Evolutionary conservation across 1,284 basidiomycete genomes (phyloP).

Genomic region (Phaffia rhodozyma): DNA sequence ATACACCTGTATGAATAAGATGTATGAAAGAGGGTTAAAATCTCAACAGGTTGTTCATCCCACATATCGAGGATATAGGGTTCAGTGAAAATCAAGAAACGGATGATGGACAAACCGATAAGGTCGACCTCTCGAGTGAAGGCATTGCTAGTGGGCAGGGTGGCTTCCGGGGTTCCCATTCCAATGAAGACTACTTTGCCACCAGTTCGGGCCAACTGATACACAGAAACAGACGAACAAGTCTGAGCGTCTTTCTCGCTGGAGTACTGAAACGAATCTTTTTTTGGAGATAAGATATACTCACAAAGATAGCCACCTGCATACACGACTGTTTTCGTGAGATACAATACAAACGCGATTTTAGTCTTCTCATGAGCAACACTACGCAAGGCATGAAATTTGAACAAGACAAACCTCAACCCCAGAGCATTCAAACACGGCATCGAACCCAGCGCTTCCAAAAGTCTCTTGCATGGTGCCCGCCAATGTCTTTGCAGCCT

Average conservation of each 20-base stretch:
- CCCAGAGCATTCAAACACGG: conserved; percentile 90
- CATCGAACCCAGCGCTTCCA: conserved; percentile 67
- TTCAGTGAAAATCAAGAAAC: no score
- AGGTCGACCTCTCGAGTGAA: conserved; percentile 85
- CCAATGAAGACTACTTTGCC: conserved; percentile 86
- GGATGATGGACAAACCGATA: conserved; percentile 42
- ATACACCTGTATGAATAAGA: conserved; percentile 40
- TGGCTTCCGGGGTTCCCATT: conserved; percentile 78
- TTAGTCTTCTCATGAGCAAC: background rate
- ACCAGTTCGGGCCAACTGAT: conserved; percentile 58
- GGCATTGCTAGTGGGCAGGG: conserved; percentile 69
- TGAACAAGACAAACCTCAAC: conserved; percentile 47
- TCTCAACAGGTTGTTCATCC: no score
- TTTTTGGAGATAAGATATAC: conserved; percentile 27
- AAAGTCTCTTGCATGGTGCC: conserved; percentile 57
- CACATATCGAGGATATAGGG: no score
- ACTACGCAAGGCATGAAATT: background rate
- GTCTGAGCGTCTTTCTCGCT: background rate
- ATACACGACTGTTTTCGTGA: conserved; percentile 50
- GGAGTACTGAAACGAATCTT: no score
- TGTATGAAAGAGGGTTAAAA: no score
- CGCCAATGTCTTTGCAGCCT: conserved; percentile 51
- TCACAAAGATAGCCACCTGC: conserved; percentile 71
- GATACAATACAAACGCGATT: background rate
- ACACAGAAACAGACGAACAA: conserved; percentile 29